Evolutionary conservation across 805 yeast genomes (phyloP), one percentile per base, ranked within the genome.

Genomic region (Zygosaccharomyces bisporus): DNA sequence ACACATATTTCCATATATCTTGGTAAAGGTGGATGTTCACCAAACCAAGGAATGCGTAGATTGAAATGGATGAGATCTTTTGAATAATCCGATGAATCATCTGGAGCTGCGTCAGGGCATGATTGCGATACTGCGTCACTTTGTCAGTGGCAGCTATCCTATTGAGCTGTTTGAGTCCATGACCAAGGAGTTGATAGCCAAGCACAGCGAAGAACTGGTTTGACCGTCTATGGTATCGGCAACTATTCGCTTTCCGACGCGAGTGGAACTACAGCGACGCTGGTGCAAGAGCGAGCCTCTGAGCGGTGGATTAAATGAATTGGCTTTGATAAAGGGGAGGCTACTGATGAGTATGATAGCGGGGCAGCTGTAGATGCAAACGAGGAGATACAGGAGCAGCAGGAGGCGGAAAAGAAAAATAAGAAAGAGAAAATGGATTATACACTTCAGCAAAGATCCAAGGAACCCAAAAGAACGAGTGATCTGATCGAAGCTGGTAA

Each of bases 61-160:
- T n/a, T n/a, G n/a, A n/a, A n/a, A n/a, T n/a, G n/a, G n/a, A n/a
- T n/a, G n/a, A n/a, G n/a, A n/a, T n/a, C n/a, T n/a, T n/a, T n/a
- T n/a, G n/a, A n/a, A n/a, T n/a, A n/a, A n/a, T n/a, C n/a, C n/a
- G n/a, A n/a, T 40, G 4, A 32, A 18, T n/a, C 27, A 34, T 27
- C 23, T 34, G 16, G 45, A 41, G 19, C 13, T 41, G 20, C 40
- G 34, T 14, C 45, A 41, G 19, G 45, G 30, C 2, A 27, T 34
- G 39, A 25, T 12, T n/a, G 40, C 25, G 4, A 21, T 34, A n/a
- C 30, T 14, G 18, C 18, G 35, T 9, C 29, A 21, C 21, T 41
- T 29, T 19, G 35, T 29, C 3, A 17, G 21, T 17, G 9, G 18
- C 30, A 19, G 24, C 16, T 33, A 6, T 17, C 8, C n/a, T 12